A percentile compares a stretch with the other conserved stretches of the same genome.
Evolutionary conservation across 78 protist genomes (phyloP).

Genomic region (Fonticula alba): DNA sequence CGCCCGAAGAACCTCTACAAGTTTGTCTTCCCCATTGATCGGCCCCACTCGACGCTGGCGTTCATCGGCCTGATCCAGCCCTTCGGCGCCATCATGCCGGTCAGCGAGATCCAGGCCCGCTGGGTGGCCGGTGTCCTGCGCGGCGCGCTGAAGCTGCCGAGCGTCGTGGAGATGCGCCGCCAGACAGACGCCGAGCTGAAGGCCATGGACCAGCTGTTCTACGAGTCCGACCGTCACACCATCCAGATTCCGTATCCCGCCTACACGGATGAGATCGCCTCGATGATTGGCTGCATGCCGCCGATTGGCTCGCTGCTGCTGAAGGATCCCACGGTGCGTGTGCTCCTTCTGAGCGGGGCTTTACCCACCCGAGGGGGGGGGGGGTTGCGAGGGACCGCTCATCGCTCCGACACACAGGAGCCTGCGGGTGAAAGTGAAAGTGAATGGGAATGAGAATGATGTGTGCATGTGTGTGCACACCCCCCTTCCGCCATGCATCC

Average conservation of each 20-base stretch:
- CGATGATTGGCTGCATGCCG: neutral
- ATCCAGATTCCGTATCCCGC: neutral
- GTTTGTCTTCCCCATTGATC: neutral
- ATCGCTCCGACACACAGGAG: too few species aligned
- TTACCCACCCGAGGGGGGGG: too few species aligned
- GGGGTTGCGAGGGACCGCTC: too few species aligned
- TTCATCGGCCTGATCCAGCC: conserved; percentile 1
- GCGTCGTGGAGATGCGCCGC: neutral
- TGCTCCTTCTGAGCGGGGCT: too few species aligned
- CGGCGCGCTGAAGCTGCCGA: neutral
- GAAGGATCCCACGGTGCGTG: neutral
- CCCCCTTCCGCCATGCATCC: too few species aligned
- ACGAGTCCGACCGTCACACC: neutral
- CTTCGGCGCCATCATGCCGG: conserved; percentile 2
- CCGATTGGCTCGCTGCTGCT: neutral
- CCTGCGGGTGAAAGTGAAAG: too few species aligned
- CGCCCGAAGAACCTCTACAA: too few species aligned
- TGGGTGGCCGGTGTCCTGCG: neutral
- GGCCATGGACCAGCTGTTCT: neutral
- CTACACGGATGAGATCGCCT: neutral
- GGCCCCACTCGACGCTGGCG: neutral
- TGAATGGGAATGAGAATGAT: too few species aligned
- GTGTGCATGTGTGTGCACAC: too few species aligned
- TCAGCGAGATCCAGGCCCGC: neutral
- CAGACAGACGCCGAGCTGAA: neutral